Evolutionary conservation across 176 grass and related monocot species (phyloP), one percentile per base, ranked within the genome.

Genomic region (Saccharum officinarum): DNA sequence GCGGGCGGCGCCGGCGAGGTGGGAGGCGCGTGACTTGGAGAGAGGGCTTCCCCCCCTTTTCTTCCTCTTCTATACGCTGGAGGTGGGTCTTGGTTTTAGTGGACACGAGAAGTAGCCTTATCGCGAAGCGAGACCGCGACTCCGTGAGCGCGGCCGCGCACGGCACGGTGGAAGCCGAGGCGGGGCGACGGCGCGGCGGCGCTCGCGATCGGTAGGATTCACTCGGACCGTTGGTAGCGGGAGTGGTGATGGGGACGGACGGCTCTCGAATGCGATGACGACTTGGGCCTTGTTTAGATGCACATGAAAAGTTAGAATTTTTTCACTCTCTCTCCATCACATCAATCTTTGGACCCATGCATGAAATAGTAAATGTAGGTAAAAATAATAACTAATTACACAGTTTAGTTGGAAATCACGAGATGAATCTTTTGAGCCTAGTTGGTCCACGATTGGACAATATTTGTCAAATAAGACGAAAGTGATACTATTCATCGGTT

Each of bases 61-160:
- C 31, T 13, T 5, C 18, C 36, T 8, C 38, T 0, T 73, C 30
- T 70, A 44, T 7, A 54, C 26, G 22, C 5, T 11, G 46, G 47
- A 54, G 1, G 45, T 46, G 83, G 83, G 67, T 62, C 46, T 87
- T 50, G 33, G 38, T 68, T 83, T 64, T 62, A 83, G 89, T 91
- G 89, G 89, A 62, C 89, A 71, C 80, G 81, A 45, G 52, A 1
- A 37, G 84, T 4, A 87, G 85, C 89, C 89, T 91, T 87, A 91
- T 91, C 89, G 65, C 61, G 67, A 80, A 80, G 80, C 39, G 70
- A n/a, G 71, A 8, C 42, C 13, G 77, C 46, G 46, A 49, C 46
- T 49, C 46, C 46, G 45, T 55, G 65, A 33, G 54, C 67, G n/a
- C 60, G 62, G 8, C 26, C 17, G 6, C 23, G 25, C 44, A 18